Base-by-base conservation (phyloP, 345 rosid genomes). In the Xanthoceras sorbifolium region DNA sequence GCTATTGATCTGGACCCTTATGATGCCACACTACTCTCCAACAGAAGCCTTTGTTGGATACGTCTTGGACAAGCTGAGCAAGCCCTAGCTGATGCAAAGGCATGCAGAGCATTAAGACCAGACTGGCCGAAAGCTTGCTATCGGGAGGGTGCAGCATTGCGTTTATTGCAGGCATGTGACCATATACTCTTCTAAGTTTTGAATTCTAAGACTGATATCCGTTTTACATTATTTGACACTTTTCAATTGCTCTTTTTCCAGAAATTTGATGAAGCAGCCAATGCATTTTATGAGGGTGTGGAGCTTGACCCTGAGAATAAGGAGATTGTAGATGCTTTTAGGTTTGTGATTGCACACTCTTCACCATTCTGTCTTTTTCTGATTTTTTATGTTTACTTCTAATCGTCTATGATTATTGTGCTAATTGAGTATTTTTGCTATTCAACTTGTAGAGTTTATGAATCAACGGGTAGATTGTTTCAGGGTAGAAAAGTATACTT, bases 111-210 rank as follows among this genome's bases (percentile, higher is more conserved):
- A 81, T 76, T 92, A 63, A 89, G 84, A 81, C 92, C 96, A 0
- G 91, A 92, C 71, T 93, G 98, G 98, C 78, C 96, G 42, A 93
- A 95, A 86, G 97, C 86, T 60, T 95, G 97, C 82, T 95, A 86
- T 79, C 86, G 97, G 76, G 99, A 93, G 88, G 99, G 99, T 11
- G 92, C 96, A 75, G 97, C 99, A 80, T 87, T 95, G 73, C 90
- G 88, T 7, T 81, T 89, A 64, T 84, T 90, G 80, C 88, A 90
- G 96, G 95, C 76, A 83, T 78, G 76, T 63, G 42, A 32, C 74
- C 59, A 31, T 48, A 23, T 44, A 48, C 18, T 61, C 69, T n/a
- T 36, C 15, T 4, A 26, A 1, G 6, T 29, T 22, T 73, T 55
- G 59, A 29, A n/a, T 44, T 2, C 18, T 48, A 60, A 8, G 67